Evolutionary conservation across 1,139 yeast genomes (phyloP).

Genomic region (Scheffersomyces insectosa): DNA sequence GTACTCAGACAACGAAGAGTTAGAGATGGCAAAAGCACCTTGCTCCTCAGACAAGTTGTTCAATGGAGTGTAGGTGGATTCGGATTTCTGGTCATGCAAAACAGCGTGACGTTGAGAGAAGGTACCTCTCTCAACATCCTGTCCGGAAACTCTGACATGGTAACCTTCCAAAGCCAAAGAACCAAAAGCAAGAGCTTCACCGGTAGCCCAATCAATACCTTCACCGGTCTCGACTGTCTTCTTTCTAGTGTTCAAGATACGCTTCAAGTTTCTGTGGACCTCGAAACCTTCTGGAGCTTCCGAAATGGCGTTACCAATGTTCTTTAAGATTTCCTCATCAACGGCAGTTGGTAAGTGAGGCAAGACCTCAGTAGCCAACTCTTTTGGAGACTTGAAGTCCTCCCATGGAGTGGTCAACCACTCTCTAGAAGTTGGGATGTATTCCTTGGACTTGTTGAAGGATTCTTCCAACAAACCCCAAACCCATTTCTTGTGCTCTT

Average conservation of each 20-base stretch:
- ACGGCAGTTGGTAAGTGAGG: constrained; percentile 98
- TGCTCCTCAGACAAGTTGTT: constrained; percentile 76
- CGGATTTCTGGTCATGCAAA: constrained; percentile 91
- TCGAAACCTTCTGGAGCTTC: constrained; percentile 88
- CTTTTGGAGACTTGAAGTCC: constrained; percentile 97
- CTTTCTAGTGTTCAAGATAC: constrained; percentile 85
- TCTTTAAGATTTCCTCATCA: constrained; percentile 66
- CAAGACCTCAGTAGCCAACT: constrained; percentile 90
- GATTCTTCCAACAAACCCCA: constrained; percentile 94
- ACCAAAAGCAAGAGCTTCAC: constrained; percentile 98
- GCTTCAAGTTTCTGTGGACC: constrained; percentile 93
- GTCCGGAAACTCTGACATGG: constrained; percentile 97
- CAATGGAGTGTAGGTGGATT: constrained; percentile 81
- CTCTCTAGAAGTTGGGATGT: constrained; percentile 89
- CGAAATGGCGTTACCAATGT: constrained; percentile 76
- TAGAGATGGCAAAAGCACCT: constrained; percentile 84
- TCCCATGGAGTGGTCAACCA: constrained; percentile 99
- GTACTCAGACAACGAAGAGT: constrained; percentile 97
- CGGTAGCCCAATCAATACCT: constrained; percentile 99
- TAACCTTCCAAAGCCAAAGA: constrained; percentile 89
- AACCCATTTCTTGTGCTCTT: constrained; percentile 97
- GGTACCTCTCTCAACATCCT: constrained; percentile 99
- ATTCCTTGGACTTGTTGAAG: constrained; percentile 82
- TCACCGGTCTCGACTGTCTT: constrained; percentile 87
- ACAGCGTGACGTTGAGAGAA: constrained; percentile 99